Evolutionary conservation across 2,329 filamentous ascomycete genomes (phyloP).

Genomic region (Trichophyton rubrum): DNA sequence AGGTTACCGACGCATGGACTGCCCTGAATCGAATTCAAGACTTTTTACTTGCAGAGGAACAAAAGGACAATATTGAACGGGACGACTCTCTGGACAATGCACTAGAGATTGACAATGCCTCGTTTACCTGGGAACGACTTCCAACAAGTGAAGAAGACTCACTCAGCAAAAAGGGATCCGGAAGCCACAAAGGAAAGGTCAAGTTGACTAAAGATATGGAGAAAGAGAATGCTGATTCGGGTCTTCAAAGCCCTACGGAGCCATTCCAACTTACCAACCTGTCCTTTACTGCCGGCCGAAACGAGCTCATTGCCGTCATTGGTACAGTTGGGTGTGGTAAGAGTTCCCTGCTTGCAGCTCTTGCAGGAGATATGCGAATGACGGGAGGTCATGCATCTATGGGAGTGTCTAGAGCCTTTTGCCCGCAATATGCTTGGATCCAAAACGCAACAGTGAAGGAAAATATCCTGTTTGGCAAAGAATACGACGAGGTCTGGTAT

Average conservation of each 20-base stretch:
- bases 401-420: slow-evolving; percentile 74
- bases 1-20: slow-evolving; percentile 78
- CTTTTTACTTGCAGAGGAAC: slow-evolving; percentile 76
- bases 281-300: slow-evolving; percentile 24
- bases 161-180: slow-evolving; percentile 10
- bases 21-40: slow-evolving; percentile 78
- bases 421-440: slow-evolving; percentile 95
- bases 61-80: slow-evolving; percentile 55
- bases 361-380: slow-evolving; percentile 89
- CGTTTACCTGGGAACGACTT: slow-evolving; percentile 72
- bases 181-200: not conserved
- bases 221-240: slow-evolving; percentile 12
- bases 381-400: slow-evolving; percentile 61
- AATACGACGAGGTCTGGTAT: slow-evolving; percentile 66
- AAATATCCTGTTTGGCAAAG: slow-evolving; percentile 84
- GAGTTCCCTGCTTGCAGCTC: slow-evolving; percentile 71
- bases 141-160: slow-evolving; percentile 16
- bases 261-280: slow-evolving; percentile 33
- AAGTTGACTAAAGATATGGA: not conserved
- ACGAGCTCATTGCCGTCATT: slow-evolving; percentile 30
- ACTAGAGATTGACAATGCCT: slow-evolving; percentile 57
- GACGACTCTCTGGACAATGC: slow-evolving; percentile 42
- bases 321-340: slow-evolving; percentile 64
- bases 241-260: slow-evolving; percentile 18
- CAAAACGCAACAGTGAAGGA: slow-evolving; percentile 78